A percentile compares a stretch with the other conserved stretches of the same genome.
phyloP scores from a whole-genome alignment of 2,329 filamentous ascomycete species.

The Cordyceps farinosa region DNA sequence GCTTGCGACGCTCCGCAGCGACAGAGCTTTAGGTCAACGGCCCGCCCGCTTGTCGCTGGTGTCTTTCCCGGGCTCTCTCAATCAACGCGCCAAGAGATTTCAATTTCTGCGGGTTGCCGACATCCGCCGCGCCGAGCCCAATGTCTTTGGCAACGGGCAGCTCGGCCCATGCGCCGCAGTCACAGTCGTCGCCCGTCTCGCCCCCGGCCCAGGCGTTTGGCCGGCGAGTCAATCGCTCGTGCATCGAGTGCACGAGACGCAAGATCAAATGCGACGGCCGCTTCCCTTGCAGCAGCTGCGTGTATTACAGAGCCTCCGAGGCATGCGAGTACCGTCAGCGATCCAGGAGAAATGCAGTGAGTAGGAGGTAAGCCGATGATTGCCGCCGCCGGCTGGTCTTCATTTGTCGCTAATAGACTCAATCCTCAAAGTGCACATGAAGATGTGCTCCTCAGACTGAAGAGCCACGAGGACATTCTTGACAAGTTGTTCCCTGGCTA shows the following conservation, averaged over 20 bases:
- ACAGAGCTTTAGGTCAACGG: neutral
- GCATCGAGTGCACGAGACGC: constrained; percentile 27
- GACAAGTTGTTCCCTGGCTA: constrained; percentile 24
- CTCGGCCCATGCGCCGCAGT: neutral
- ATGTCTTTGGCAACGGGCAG: neutral
- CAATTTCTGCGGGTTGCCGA: neutral
- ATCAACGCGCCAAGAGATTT: neutral
- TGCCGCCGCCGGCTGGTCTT: neutral
- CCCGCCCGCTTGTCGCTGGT: neutral
- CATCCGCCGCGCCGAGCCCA: neutral
- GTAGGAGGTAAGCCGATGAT: constrained; percentile 24
- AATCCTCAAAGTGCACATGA: constrained; percentile 24
- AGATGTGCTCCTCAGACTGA: constrained; percentile 25
- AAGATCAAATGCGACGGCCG: constrained; percentile 42
- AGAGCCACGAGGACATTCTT: constrained; percentile 24
- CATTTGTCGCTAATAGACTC: neutral
- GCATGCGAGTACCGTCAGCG: constrained; percentile 30
- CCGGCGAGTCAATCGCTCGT: constrained; percentile 25
- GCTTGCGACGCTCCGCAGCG: neutral
- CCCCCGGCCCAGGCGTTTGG: constrained; percentile 2
- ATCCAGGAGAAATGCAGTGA: constrained; percentile 29
- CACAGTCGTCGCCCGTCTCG: constrained; percentile 5
- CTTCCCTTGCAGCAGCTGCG: constrained; percentile 36
- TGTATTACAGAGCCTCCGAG: constrained; percentile 27
- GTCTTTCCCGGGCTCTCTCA: neutral